Percentiles rank a stretch among this genome's conserved stretches.
Evolutionary conservation across 2,329 filamentous ascomycete species (phyloP).

Genomic region (Fusarium sp.): DNA sequence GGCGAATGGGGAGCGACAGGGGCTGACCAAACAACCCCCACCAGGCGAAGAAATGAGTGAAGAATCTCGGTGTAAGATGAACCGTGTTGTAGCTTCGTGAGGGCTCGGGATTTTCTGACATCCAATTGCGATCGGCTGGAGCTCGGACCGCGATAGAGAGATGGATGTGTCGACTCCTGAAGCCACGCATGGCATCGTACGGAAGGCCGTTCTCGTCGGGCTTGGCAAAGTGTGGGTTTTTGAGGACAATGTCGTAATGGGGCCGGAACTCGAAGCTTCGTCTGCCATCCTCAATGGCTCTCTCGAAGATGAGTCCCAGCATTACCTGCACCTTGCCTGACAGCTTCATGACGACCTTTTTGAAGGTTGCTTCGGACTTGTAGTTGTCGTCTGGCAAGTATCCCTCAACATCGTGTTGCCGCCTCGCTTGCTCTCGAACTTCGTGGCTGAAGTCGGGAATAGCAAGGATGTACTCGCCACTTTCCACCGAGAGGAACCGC

Average conservation of each 20-base stretch:
- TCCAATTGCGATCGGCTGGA: constrained; percentile 89
- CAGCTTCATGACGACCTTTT: constrained; percentile 98
- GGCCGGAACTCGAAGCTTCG: constrained; percentile 91
- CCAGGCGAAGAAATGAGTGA: constrained; percentile 98
- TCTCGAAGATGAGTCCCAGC: constrained; percentile 91
- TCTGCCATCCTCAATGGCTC: constrained; percentile 76
- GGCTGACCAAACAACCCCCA: constrained; percentile 96
- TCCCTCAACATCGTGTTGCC: constrained; percentile 67
- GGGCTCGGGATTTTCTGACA: constrained; percentile 76
- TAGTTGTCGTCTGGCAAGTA: constrained; percentile 72
- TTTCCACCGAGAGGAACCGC: constrained; percentile 95
- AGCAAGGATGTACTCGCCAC: constrained; percentile 93
- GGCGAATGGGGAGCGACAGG: constrained; percentile 93
- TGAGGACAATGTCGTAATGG: constrained; percentile 91
- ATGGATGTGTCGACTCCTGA: constrained; percentile 96
- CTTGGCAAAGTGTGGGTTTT: constrained; percentile 80
- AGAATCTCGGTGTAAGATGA: constrained; percentile 94
- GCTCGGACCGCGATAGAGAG: constrained; percentile 92
- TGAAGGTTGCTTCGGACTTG: constrained; percentile 86
- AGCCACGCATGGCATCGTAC: constrained; percentile 97
- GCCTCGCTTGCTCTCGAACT: constrained; percentile 74
- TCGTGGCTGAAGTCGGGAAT: constrained; percentile 94
- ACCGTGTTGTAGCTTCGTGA: constrained; percentile 97
- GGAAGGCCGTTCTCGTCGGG: constrained; percentile 64
- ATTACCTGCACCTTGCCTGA: constrained; percentile 96